Evolutionary conservation across 371 early-diverging fungal species (phyloP), one percentile per base, ranked within the genome.

Genomic region (Rhizopus delemar): DNA sequence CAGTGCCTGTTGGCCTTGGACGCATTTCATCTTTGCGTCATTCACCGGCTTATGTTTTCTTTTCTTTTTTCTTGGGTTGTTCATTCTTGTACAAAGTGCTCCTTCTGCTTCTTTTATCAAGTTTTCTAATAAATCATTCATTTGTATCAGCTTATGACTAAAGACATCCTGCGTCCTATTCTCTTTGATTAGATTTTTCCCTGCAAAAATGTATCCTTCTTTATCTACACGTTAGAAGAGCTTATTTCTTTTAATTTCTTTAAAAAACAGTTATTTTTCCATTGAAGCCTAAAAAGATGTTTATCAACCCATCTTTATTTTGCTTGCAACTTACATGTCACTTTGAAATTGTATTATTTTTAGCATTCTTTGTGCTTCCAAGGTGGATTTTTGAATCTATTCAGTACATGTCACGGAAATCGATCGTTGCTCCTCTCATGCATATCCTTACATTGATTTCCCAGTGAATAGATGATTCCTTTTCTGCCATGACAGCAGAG

Each of bases 21-120:
- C 2, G 22, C 22, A 22, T 22, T 22, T 22, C 0, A 22, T 22
- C 22, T 22, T 22, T 22, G 2, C 2, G 65, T 13, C 66, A 34
- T 45, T 39, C n/a, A 22, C 22, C 22, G 22, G 22, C 8, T 53
- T 51, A n/a, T 59, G 59, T 6, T 58, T 58, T 15, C 58, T 57
- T 41, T 59, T 57, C 35, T 65, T 60, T 34, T 46, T 13, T 45
- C 28, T 59, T 53, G 11, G 8, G 2, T 38, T 38, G 13, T 13
- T 8, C 8, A 13, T 8, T 13, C 32, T 36, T 48, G 36, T 49
- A 22, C 35, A n/a, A 15, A 68, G 46, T 36, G 65, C 61, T n/a
- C 8, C 15, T 41, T 56, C 41, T n/a, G 65, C 69, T 46, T 68
- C 65, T n/a, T 46, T 32, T 12, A 65, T 68, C 35, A 68, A 46